A percentile compares a stretch with the other conserved stretches of the same genome.
phyloP scores from a whole-genome alignment of 768 basidiomycete genomes.

The Lyophyllum semitale region DNA sequence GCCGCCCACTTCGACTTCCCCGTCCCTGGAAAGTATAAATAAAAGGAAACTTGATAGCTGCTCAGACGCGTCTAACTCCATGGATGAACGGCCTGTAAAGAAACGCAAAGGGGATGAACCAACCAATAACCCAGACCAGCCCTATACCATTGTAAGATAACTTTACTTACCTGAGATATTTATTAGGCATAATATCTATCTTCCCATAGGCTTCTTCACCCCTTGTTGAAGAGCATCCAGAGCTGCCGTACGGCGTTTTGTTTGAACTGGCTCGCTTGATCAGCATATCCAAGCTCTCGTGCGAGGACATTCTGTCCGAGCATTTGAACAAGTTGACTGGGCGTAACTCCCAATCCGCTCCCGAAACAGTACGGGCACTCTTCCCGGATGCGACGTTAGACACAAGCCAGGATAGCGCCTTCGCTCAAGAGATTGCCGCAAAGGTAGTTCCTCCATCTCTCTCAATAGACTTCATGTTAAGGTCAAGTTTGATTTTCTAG shows the following conservation, averaged over 20 bases:
- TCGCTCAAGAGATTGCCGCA: slow-evolving; percentile 37
- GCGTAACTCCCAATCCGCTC: slow-evolving; percentile 31
- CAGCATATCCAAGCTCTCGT: slow-evolving; percentile 22
- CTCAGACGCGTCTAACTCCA: slow-evolving; percentile 6
- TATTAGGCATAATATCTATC: not conserved
- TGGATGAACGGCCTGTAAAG: slow-evolving; percentile 6
- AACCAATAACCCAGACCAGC: not conserved
- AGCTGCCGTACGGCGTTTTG: slow-evolving; percentile 42
- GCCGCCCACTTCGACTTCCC: slow-evolving; percentile 18
- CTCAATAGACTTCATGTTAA: not conserved
- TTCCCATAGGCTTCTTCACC: slow-evolving; percentile 17
- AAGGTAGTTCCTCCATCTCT: slow-evolving; percentile 24
- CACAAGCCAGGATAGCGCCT: slow-evolving; percentile 21
- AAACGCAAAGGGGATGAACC: slow-evolving; percentile 3
- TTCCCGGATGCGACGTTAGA: slow-evolving; percentile 1
- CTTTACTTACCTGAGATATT: not conserved
- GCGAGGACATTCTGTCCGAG: slow-evolving; percentile 26
- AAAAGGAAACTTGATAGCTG: slow-evolving; percentile 29
- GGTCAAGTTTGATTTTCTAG: slow-evolving; percentile 30
- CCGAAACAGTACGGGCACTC: slow-evolving; percentile 21
- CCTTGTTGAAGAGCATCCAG: slow-evolving; percentile 10
- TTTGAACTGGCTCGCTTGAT: slow-evolving; percentile 52
- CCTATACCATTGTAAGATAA: slow-evolving; percentile 20
- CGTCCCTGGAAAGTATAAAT: slow-evolving; percentile 22
- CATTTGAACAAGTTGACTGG: slow-evolving; percentile 29